Percentiles rank a stretch among this genome's conserved stretches.
These are phyloP conservation scores for Pulicaria dysenterica DNA, from an alignment of 129 eudicot species.

Conservation along the genomic window DNA sequence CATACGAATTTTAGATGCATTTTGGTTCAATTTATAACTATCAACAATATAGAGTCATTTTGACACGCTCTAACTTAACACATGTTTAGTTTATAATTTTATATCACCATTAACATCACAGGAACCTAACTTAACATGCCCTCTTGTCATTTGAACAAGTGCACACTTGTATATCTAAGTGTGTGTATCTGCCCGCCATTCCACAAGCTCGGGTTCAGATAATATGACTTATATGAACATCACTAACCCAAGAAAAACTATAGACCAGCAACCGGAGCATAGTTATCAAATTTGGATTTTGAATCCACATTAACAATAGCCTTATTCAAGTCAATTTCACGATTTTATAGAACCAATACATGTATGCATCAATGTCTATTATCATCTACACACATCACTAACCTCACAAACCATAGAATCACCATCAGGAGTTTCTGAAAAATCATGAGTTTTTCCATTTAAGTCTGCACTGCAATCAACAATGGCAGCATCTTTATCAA, in stretches of 20 bases:
- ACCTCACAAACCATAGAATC: slow-evolving; percentile 55
- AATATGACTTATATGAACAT: neutral
- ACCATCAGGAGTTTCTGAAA: slow-evolving; percentile 21
- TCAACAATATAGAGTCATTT: too few relatives aligned
- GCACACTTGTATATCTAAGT: neutral
- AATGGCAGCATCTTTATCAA: slow-evolving; percentile 14
- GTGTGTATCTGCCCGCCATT: neutral
- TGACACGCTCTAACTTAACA: neutral
- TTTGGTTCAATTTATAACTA: too few relatives aligned
- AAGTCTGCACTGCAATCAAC: slow-evolving; percentile 1
- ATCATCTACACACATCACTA: slow-evolving; percentile 25
- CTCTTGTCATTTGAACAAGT: neutral
- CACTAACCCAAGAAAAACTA: neutral
- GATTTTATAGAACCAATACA: slow-evolving; percentile 1
- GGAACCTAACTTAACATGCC: neutral
- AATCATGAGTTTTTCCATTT: slow-evolving; percentile 23
- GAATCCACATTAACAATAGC: slow-evolving; percentile 7
- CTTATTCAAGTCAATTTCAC: neutral
- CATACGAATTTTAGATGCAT: too few relatives aligned
- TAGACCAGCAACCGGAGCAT: neutral
- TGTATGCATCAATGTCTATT: neutral
- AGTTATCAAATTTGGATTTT: neutral
- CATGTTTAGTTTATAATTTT: too few relatives aligned
- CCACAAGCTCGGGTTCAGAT: neutral
- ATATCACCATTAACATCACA: neutral